phyloP scores from a whole-genome alignment of 306 rosid species.

The Styphnolobium japonicum region DNA sequence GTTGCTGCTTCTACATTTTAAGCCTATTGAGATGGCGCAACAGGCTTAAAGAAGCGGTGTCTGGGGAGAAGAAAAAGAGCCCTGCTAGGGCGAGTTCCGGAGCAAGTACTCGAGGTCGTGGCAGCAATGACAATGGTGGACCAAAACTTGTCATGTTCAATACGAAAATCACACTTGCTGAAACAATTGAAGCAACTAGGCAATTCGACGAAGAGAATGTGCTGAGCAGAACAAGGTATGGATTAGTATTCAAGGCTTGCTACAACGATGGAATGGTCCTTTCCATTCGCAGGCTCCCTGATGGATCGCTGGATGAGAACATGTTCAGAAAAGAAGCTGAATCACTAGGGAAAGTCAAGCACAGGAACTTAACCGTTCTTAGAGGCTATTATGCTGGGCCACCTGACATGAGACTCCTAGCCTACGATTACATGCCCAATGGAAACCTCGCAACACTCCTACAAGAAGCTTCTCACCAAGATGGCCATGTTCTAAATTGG shows the following conservation, averaged over 20 bases:
- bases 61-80: conserved; percentile 79
- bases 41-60: conserved; percentile 58
- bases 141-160: conserved; percentile 92
- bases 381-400: conserved; percentile 87
- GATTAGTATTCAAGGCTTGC: conserved; percentile 84
- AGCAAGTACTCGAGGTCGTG: conserved; percentile 81
- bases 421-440: conserved; percentile 93
- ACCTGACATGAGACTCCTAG: conserved; percentile 72
- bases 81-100: conserved; percentile 84
- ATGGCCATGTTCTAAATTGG: conserved; percentile 95
- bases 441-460: conserved; percentile 95
- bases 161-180: conserved; percentile 80
- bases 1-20: conserved; percentile 87
- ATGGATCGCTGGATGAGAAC: conserved; percentile 73
- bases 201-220: conserved; percentile 97
- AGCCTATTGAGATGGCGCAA: conserved; percentile 81
- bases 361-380: conserved; percentile 87
- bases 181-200: conserved; percentile 82
- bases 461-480: conserved; percentile 98
- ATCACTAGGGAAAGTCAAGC: conserved; percentile 67
- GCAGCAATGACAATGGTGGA: conserved; percentile 81
- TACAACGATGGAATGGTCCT: conserved; percentile 94
- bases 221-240: conserved; percentile 74
- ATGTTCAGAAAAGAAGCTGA: conserved; percentile 89
- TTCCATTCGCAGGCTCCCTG: conserved; percentile 77